Percentiles rank a stretch among this genome's conserved stretches.
Conservation (phyloP, 441 rosid genomes). For the Euphorbia schlechtendalii region DNA sequence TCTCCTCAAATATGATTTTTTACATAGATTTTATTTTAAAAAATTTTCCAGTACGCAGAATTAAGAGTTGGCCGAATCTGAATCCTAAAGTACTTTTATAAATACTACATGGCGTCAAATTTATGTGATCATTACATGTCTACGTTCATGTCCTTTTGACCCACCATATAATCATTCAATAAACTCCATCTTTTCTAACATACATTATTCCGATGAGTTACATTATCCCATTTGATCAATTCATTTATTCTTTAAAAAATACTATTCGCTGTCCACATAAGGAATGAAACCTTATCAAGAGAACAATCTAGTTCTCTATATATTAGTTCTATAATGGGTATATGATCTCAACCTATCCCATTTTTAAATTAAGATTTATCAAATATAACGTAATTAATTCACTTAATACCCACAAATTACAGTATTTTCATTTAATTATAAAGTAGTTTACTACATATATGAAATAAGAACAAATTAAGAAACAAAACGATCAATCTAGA, state of each 20-base stretch:
- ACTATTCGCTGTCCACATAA: constrained; percentile 33
- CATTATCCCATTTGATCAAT: constrained; percentile 8
- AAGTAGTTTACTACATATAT: too few species aligned
- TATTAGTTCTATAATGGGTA: neutral
- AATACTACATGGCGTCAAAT: constrained; percentile 11
- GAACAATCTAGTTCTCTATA: constrained; percentile 25
- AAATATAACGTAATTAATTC: neutral
- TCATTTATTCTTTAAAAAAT: constrained; percentile 12
- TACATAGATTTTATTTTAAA: neutral
- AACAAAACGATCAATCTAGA: neutral
- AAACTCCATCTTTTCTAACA: neutral
- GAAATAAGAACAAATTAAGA: neutral
- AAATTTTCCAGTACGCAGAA: neutral
- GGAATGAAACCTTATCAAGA: constrained; percentile 14
- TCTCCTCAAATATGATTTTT: neutral
- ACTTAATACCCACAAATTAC: neutral
- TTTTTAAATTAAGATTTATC: neutral
- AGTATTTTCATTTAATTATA: neutral
- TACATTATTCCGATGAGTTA: neutral
- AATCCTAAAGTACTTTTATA: neutral
- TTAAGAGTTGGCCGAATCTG: too few species aligned
- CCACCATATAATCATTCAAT: constrained; percentile 15
- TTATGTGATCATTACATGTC: constrained; percentile 4
- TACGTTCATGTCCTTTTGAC: constrained; percentile 35
- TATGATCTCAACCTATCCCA: neutral